Evolutionary conservation across 352 stramenopile genomes (phyloP).

Genomic region (Globisporangium iwayamae): DNA sequence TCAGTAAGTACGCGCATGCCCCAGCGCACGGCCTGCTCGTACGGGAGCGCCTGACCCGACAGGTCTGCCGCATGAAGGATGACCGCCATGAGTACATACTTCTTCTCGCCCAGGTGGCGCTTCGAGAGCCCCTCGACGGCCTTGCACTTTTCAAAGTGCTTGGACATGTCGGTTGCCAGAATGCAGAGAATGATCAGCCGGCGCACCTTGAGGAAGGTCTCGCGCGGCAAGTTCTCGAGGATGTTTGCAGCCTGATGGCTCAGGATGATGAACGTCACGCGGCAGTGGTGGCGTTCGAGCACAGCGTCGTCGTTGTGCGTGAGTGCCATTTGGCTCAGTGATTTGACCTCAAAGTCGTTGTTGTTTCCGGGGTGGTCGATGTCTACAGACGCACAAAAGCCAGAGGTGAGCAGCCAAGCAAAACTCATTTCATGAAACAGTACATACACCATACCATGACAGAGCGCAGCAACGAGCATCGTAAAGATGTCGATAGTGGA

Average conservation of each 20-base stretch:
- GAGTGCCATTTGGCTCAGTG: constrained; percentile 62
- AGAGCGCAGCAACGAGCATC: constrained; percentile 26
- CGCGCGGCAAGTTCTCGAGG: constrained; percentile 41
- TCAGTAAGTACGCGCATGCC: constrained; percentile 59
- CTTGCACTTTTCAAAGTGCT: constrained; percentile 74
- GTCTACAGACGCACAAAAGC: constrained; percentile 24
- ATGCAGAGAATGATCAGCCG: constrained; percentile 63
- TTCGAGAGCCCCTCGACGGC: constrained; percentile 45
- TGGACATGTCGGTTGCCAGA: constrained; percentile 71
- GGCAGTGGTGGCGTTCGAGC: constrained; percentile 79
- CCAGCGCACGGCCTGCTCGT: constrained; percentile 54
- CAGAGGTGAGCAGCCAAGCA: background rate
- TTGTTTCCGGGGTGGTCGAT: constrained; percentile 80
- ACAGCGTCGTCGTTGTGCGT: constrained; percentile 83
- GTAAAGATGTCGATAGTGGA: constrained; percentile 51
- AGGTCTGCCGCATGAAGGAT: constrained; percentile 72
- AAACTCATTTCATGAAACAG: background rate
- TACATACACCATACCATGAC: constrained; percentile 3
- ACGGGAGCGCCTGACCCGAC: constrained; percentile 62
- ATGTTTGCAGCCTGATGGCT: constrained; percentile 57
- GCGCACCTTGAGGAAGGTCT: constrained; percentile 48
- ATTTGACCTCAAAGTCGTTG: constrained; percentile 82
- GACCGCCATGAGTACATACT: constrained; percentile 51
- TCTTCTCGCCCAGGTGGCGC: constrained; percentile 31
- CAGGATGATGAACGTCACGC: constrained; percentile 69